Conservation (phyloP, 2,329 filamentous ascomycete genomes). For the Fusarium subtropicale region DNA sequence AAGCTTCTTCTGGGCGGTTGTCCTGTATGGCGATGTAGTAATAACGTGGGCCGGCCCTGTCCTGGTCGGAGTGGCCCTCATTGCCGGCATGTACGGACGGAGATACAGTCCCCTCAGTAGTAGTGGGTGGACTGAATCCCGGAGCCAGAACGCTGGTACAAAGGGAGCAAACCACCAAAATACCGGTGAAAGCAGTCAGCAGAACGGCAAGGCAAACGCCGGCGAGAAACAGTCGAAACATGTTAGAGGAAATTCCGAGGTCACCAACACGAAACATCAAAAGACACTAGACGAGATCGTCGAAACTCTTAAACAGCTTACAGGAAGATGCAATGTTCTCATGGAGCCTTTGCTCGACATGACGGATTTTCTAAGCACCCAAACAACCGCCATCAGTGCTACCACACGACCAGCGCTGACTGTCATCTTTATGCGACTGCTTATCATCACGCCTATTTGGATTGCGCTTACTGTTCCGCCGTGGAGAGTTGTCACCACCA, state of each 20-base stretch:
- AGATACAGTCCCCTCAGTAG: constrained; percentile 92
- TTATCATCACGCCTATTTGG: constrained; percentile 91
- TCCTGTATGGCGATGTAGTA: constrained; percentile 88
- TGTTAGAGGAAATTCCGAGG: constrained; percentile 64
- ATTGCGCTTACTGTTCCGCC: constrained; percentile 84
- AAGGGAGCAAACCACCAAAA: constrained; percentile 33
- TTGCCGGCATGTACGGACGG: constrained; percentile 91
- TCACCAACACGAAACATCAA: constrained; percentile 78
- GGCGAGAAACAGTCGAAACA: constrained; percentile 53
- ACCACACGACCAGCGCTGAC: constrained; percentile 92
- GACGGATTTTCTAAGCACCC: constrained; percentile 93
- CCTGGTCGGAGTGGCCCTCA: constrained; percentile 81
- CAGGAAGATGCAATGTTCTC: constrained; percentile 89
- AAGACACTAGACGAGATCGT: constrained; percentile 98
- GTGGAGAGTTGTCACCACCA: constrained; percentile 85
- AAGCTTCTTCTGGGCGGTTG: constrained; percentile 84
- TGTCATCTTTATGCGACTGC: constrained; percentile 86
- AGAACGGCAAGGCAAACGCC: constrained; percentile 44
- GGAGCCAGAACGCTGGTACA: constrained; percentile 46
- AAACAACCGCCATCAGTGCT: constrained; percentile 88
- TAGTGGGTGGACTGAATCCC: constrained; percentile 74
- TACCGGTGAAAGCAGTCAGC: constrained; percentile 37
- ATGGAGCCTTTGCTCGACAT: constrained; percentile 88
- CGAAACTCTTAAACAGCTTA: constrained; percentile 90
- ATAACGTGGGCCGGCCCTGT: constrained; percentile 85